A percentile compares a stretch with the other conserved stretches of the same genome.
Evolutionary conservation across 2,329 filamentous ascomycete genomes (phyloP).

Genomic region (Talaromyces sp.): DNA sequence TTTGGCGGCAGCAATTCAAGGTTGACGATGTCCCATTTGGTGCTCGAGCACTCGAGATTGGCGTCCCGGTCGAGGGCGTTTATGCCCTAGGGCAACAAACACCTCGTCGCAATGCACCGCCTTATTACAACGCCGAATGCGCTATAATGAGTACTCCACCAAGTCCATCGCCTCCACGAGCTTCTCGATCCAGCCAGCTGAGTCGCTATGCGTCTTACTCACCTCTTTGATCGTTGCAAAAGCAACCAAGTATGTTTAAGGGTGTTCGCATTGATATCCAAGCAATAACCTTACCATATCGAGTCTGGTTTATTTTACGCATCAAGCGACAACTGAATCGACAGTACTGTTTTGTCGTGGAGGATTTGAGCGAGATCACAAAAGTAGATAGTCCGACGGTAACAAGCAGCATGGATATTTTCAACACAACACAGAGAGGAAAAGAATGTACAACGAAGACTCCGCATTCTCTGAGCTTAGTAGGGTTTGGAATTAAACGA

Average conservation of each 20-base stretch:
- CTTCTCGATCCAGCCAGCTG: conserved; percentile 1
- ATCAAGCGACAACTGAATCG: background rate
- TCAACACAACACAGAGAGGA: background rate
- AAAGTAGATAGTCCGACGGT: background rate
- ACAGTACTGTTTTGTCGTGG: background rate
- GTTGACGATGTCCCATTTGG: conserved; percentile 73
- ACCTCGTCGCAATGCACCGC: conserved; percentile 18
- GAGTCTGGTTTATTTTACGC: background rate
- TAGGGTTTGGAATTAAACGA: background rate
- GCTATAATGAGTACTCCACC: conserved; percentile 12
- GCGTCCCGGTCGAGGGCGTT: conserved; percentile 78
- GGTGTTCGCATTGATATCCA: background rate
- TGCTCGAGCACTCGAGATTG: conserved; percentile 74
- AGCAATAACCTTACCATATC: background rate
- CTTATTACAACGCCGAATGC: conserved; percentile 16
- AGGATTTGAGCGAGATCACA: background rate
- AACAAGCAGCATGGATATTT: background rate
- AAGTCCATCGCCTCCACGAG: conserved; percentile 6
- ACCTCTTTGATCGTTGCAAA: background rate
- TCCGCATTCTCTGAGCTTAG: background rate
- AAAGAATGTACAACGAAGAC: background rate
- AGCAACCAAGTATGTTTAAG: background rate
- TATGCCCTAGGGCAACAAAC: conserved; percentile 57
- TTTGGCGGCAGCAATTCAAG: conserved; percentile 48
- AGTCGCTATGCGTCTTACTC: background rate